Percentiles rank a stretch among this genome's conserved stretches.
These are phyloP conservation scores for Saccharomycopsis oosterbeekiorum DNA, from an alignment of 805 yeast genomes.

Conservation along the genomic window DNA sequence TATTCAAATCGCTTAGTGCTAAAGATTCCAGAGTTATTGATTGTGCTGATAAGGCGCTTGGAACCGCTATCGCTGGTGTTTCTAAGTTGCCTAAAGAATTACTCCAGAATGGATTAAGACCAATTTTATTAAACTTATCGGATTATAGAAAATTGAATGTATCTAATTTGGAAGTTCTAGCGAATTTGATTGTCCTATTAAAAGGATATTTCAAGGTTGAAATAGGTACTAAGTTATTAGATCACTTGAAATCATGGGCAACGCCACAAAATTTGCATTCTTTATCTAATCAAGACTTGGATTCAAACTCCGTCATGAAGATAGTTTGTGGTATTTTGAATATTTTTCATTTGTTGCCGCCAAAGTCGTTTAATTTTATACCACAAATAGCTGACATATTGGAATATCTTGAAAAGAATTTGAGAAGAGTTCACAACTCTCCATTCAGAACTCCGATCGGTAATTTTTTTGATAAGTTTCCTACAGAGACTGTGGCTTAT, in stretches of 20 bases:
- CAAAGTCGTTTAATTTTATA: constrained; percentile 85
- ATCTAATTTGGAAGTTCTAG: constrained; percentile 83
- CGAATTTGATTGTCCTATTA: constrained; percentile 72
- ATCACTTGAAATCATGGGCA: constrained; percentile 95
- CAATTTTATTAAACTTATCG: constrained; percentile 89
- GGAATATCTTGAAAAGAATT: constrained; percentile 65
- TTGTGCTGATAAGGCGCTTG: constrained; percentile 85
- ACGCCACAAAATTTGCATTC: constrained; percentile 68
- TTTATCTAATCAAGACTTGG: constrained; percentile 72
- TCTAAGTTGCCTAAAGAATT: constrained; percentile 87
- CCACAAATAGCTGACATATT: constrained; percentile 74
- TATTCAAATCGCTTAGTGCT: constrained; percentile 85
- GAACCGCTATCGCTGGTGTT: constrained; percentile 72
- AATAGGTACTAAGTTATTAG: constrained; percentile 85
- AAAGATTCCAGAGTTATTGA: constrained; percentile 78
- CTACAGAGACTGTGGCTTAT: constrained; percentile 61
- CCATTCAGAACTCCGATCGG: constrained; percentile 89
- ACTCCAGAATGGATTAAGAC: constrained; percentile 89
- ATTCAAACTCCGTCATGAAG: constrained; percentile 69
- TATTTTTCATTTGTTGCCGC: constrained; percentile 84
- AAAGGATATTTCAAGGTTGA: constrained; percentile 96
- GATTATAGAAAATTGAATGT: constrained; percentile 87
- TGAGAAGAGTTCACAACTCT: constrained; percentile 75
- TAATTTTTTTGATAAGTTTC: constrained; percentile 74
- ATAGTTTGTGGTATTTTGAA: constrained; percentile 84